These are phyloP conservation scores for Xylariaceae sp. DNA, from an alignment of 2,329 filamentous ascomycete genomes.

Conservation along the genomic window DNA sequence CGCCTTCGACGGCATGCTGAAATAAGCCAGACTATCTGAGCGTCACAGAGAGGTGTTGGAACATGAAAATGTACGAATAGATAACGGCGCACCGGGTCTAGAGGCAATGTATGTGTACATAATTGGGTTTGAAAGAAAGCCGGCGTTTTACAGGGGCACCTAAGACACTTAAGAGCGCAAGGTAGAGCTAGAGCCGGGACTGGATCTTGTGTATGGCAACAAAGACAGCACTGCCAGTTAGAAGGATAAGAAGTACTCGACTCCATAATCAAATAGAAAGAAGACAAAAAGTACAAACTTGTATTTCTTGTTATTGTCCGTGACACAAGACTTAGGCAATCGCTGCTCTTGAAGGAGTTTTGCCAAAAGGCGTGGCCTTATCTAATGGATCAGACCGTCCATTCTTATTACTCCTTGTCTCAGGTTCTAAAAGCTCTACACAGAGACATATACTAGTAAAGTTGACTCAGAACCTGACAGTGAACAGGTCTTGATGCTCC, in stretches of 20 bases:
- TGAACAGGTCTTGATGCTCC: no score
- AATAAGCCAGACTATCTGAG: slow-evolving; percentile 13
- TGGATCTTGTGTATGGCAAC: slow-evolving; percentile 2
- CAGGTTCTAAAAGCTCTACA: no score
- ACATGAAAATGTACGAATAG: slow-evolving; percentile 11
- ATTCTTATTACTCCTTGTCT: no score
- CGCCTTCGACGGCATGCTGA: slow-evolving; percentile 63
- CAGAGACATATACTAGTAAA: no score
- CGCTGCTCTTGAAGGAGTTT: no score
- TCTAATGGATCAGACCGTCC: no score
- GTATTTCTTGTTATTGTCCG: not conserved
- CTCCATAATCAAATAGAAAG: slow-evolving; percentile 11
- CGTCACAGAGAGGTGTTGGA: not conserved
- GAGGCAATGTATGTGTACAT: slow-evolving; percentile 14
- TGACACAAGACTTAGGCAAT: no score
- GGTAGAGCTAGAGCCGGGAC: no score
- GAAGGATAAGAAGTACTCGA: slow-evolving; percentile 18
- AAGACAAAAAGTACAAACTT: not conserved
- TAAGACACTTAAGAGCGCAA: slow-evolving; percentile 2
- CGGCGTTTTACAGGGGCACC: slow-evolving; percentile 15
- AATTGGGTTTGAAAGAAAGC: slow-evolving; percentile 8
- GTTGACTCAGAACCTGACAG: no score
- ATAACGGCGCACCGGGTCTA: slow-evolving; percentile 11
- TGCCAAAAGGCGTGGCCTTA: no score
- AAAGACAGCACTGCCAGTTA: not conserved